A percentile compares a stretch with the other conserved stretches of the same genome.
Conservation (phyloP, 768 basidiomycete genomes). For the Trametes gibbosa region DNA sequence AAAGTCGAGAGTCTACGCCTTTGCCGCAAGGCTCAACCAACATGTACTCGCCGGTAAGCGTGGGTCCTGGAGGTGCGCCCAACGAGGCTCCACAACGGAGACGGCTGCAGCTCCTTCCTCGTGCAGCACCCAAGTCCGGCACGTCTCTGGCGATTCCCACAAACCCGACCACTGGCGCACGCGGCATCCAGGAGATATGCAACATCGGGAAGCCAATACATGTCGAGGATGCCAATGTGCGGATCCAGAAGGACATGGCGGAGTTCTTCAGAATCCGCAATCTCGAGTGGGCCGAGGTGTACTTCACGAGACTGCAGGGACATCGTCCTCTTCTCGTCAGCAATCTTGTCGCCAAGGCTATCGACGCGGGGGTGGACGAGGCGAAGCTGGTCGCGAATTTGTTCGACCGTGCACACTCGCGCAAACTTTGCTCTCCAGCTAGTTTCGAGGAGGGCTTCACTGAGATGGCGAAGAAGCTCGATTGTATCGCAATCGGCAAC, state of each 20-base stretch:
- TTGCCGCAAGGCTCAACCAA: constrained; percentile 82
- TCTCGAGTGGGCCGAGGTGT: constrained; percentile 83
- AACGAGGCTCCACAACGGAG: constrained; percentile 58
- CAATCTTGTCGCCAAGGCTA: constrained; percentile 57
- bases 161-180: constrained; percentile 46
- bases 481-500: constrained; percentile 87
- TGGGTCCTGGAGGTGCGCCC: constrained; percentile 42
- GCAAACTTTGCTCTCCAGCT: constrained; percentile 54
- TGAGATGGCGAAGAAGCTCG: constrained; percentile 70
- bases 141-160: constrained; percentile 37
- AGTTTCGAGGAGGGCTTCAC: constrained; percentile 75
- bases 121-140: constrained; percentile 62
- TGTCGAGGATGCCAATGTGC: constrained; percentile 65
- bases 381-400: constrained; percentile 75
- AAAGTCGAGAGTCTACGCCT: constrained; percentile 61
- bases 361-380: constrained; percentile 82
- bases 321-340: constrained; percentile 69
- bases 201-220: constrained; percentile 47
- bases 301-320: constrained; percentile 73
- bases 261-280: constrained; percentile 87
- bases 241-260: constrained; percentile 78
- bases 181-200: constrained; percentile 43
- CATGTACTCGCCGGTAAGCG: constrained; percentile 67
- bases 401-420: constrained; percentile 60
- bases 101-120: constrained; percentile 72